Base-by-base conservation (phyloP, 2,329 filamentous ascomycete species). In the Penicillium griseofulvum region DNA sequence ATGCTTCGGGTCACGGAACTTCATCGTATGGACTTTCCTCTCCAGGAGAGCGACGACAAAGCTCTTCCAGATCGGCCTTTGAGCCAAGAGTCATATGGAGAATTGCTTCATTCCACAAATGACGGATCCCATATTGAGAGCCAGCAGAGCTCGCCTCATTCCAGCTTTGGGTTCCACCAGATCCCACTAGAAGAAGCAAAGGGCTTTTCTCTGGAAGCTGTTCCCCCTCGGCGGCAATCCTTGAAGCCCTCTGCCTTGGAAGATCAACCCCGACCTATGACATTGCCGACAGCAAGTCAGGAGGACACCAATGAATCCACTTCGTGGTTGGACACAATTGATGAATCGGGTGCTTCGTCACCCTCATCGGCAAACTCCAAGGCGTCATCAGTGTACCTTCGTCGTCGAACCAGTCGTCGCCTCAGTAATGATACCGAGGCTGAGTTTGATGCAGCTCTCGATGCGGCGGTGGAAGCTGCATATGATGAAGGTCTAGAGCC, bases 401-500 rank as follows among this genome's bases (percentile, higher is more conserved):
- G 84, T 58, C 82, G 88, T 60, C 90, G 87, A 66, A 87, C 89
- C 61, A 83, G 90, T 50, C 84, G 88, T 46, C 80, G 80, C 34
- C 70, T 81, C 3, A 93, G 89, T 60, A 86, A 86, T 42, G 85
- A 83, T 29, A 94, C 90, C 0, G 90, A 96, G 70, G 88, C 90
- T 7, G 92, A 96, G 68, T 96, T 97, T 62, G 92, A 97, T 73
- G 91, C 91, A 9, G 94, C 94, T 4, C 80, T 97, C 41, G 93
- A 97, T 75, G 93, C 92, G 24, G 94, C 94, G 14, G 92, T 97
- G 9, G 94, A 97, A 73, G 93, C 93, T 48, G 94, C 93, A 5
- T 99, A 97, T 71, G 89, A 96, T 70, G 91, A 97, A 59, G 90
- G 90, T 0, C 89, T 91, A 60, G 91, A 96, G 68, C 89, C 89